These are phyloP conservation scores for Begonia loranthoides DNA, from an alignment of 306 rosid species.

Conservation along the genomic window DNA sequence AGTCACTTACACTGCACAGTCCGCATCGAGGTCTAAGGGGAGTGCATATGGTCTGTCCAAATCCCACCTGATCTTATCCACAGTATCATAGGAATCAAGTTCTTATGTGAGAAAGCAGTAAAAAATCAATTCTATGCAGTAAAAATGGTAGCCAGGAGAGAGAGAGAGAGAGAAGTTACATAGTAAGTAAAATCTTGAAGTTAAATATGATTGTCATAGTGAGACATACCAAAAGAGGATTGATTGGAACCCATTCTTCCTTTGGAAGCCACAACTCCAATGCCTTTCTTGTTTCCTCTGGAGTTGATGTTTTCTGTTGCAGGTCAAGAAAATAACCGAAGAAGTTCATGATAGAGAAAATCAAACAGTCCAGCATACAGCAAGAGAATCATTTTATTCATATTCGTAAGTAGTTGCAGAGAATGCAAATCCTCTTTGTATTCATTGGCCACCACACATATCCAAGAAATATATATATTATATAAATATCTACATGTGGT, in stretches of 20 bases:
- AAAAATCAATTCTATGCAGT: neutral
- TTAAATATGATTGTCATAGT: too few relatives aligned
- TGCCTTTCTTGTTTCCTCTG: slow-evolving; percentile 78
- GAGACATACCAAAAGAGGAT: slow-evolving; percentile 73
- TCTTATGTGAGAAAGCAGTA: neutral
- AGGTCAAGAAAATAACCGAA: neutral
- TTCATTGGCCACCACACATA: too few relatives aligned
- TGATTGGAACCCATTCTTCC: slow-evolving; percentile 92
- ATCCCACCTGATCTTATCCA: slow-evolving; percentile 50
- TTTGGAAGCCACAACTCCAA: slow-evolving; percentile 79
- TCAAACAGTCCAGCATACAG: too few relatives aligned
- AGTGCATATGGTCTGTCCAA: slow-evolving; percentile 74
- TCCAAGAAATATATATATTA: too few relatives aligned
- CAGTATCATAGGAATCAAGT: neutral
- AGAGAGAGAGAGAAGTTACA: too few relatives aligned
- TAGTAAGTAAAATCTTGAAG: too few relatives aligned
- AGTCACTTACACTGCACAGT: slow-evolving; percentile 36
- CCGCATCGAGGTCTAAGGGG: slow-evolving; percentile 69
- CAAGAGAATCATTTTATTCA: too few relatives aligned
- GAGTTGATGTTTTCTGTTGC: slow-evolving; percentile 60
- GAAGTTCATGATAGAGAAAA: too few relatives aligned
- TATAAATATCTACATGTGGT: too few relatives aligned
- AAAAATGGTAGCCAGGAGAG: neutral
- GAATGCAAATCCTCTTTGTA: too few relatives aligned
- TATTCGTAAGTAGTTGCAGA: too few relatives aligned